Evolutionary conservation across 23 red algal genomes (phyloP).

Genomic region (Agarophyton chilense): DNA sequence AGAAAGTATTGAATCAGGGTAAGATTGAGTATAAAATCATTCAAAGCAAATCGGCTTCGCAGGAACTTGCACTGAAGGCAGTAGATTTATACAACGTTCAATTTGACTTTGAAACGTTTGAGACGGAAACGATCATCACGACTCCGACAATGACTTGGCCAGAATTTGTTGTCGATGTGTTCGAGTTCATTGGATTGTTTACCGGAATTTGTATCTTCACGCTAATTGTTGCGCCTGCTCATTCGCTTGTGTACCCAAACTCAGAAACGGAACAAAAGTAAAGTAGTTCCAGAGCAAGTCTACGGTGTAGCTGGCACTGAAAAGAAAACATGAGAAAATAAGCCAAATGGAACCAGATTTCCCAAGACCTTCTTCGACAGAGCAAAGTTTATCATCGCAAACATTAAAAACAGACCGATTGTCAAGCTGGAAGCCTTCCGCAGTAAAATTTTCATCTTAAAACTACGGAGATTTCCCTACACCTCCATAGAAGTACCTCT

Average conservation of each 20-base stretch:
- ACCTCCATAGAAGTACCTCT: constrained; percentile 59
- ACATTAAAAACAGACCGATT: not conserved
- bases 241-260: constrained; percentile 43
- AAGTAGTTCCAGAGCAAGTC: not conserved
- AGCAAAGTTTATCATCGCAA: not conserved
- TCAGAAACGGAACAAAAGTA: not conserved
- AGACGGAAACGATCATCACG: constrained; percentile 24
- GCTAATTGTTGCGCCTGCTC: constrained; percentile 72
- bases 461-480: constrained; percentile 19
- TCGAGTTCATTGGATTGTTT: constrained; percentile 78
- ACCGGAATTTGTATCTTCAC: constrained; percentile 82
- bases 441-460: not conserved
- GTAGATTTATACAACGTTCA: constrained; percentile 32
- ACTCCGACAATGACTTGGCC: constrained; percentile 69
- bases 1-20: constrained; percentile 20
- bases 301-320: too few relatives aligned
- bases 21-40: constrained; percentile 26
- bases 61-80: not conserved
- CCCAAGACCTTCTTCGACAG: not conserved
- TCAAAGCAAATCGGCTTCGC: not conserved
- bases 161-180: constrained; percentile 77
- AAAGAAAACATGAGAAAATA: too few relatives aligned
- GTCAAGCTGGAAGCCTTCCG: not conserved
- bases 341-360: not conserved
- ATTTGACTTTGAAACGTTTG: constrained; percentile 60